A percentile compares a stretch with the other conserved stretches of the same genome.
These are phyloP conservation scores for Phialophora tarda DNA, from an alignment of 2,329 filamentous ascomycete species.

Conservation along the genomic window DNA sequence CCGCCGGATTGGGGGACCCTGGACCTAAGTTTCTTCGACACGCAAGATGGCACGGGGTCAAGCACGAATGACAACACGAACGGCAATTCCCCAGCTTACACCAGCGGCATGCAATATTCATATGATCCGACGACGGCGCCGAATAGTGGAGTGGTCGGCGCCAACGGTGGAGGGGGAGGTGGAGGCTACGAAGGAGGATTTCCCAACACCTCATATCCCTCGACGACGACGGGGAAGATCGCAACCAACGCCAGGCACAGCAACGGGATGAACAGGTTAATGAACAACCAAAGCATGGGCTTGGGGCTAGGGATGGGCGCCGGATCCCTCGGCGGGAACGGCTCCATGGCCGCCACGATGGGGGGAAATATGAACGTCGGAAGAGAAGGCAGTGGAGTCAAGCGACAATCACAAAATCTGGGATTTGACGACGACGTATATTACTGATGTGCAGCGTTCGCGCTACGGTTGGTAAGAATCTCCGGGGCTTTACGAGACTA, in stretches of 20 bases:
- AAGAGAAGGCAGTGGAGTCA: slow-evolving; percentile 1
- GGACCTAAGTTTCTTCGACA: slow-evolving; percentile 33
- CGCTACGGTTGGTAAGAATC: neutral
- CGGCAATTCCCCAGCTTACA: slow-evolving; percentile 28
- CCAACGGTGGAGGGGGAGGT: neutral
- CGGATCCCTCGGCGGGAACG: neutral
- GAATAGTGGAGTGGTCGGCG: neutral
- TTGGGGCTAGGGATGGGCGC: slow-evolving; percentile 5
- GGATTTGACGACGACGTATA: slow-evolving; percentile 29
- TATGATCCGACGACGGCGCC: slow-evolving; percentile 9
- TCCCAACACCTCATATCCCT: slow-evolving; percentile 4
- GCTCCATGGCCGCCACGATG: neutral
- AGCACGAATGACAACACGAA: slow-evolving; percentile 18
- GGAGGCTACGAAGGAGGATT: neutral
- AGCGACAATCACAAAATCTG: slow-evolving; percentile 10
- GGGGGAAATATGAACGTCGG: slow-evolving; percentile 9
- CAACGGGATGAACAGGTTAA: slow-evolving; percentile 4
- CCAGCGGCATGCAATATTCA: slow-evolving; percentile 19
- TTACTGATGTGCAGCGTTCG: slow-evolving; percentile 22
- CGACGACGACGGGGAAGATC: neutral
- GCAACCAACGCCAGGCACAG: neutral
- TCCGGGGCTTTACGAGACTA: neutral
- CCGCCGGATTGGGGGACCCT: slow-evolving; percentile 35
- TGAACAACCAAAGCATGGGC: slow-evolving; percentile 2
- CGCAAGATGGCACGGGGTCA: slow-evolving; percentile 17